phyloP scores from a whole-genome alignment of 2,329 filamentous ascomycete genomes.

The Coniochaeta hoffmannii region DNA sequence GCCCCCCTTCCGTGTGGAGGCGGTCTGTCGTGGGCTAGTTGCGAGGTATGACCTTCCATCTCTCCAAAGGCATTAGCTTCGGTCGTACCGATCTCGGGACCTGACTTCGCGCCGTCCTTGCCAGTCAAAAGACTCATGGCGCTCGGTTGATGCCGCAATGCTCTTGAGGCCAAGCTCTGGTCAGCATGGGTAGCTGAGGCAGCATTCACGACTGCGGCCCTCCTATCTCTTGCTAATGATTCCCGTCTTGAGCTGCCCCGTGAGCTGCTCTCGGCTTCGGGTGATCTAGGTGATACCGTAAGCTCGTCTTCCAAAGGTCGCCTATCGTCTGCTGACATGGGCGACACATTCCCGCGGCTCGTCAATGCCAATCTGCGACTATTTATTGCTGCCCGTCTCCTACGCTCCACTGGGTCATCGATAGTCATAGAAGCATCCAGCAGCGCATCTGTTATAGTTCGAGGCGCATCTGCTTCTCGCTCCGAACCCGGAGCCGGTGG shows the following conservation, averaged over 20 bases:
- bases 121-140: slow-evolving; percentile 52
- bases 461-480: slow-evolving; percentile 36
- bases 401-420: slow-evolving; percentile 55
- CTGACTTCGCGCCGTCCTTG: slow-evolving; percentile 50
- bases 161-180: slow-evolving; percentile 26
- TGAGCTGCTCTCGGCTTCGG: slow-evolving; percentile 20
- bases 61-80: slow-evolving; percentile 53
- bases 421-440: slow-evolving; percentile 88
- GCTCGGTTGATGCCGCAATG: slow-evolving; percentile 50
- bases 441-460: slow-evolving; percentile 84
- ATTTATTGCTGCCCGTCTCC: slow-evolving; percentile 43
- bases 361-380: slow-evolving; percentile 38
- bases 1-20: slow-evolving; percentile 15
- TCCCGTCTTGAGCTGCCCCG: slow-evolving; percentile 29
- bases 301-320: slow-evolving; percentile 19
- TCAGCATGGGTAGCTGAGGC: not conserved
- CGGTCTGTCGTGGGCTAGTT: slow-evolving; percentile 18
- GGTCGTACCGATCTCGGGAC: slow-evolving; percentile 51
- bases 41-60: slow-evolving; percentile 49
- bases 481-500: slow-evolving; percentile 25
- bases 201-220: slow-evolving; percentile 8
- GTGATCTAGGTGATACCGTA: slow-evolving; percentile 16
- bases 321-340: slow-evolving; percentile 28
- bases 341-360: slow-evolving; percentile 27
- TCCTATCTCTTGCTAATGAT: slow-evolving; percentile 21